A percentile compares a stretch with the other conserved stretches of the same genome.
Evolutionary conservation across 108 stramenopile species (phyloP).

Genomic region (Asterionellopsis glacialis): DNA sequence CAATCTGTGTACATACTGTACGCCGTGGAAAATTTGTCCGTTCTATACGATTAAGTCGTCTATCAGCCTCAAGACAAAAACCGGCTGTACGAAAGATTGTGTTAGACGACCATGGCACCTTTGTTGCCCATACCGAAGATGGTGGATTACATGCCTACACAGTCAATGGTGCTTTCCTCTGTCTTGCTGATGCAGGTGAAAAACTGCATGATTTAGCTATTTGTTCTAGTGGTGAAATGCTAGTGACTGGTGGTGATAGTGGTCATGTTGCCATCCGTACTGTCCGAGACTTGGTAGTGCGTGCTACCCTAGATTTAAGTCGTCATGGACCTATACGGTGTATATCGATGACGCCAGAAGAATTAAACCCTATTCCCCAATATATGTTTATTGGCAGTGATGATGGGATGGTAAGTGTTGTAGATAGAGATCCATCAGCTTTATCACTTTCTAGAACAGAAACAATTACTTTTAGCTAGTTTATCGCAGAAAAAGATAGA

Average conservation of each 20-base stretch:
- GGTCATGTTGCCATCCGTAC: conserved; percentile 59
- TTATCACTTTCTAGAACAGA: no score
- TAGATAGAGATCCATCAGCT: conserved; percentile 31
- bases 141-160: conserved; percentile 51
- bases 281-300: conserved; percentile 40
- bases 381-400: conserved; percentile 76
- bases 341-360: conserved; percentile 53
- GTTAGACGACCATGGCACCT: conserved; percentile 47
- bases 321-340: conserved; percentile 68
- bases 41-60: conserved; percentile 23
- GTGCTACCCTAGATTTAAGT: conserved; percentile 62
- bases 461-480: no score
- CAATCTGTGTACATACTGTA: conserved; percentile 71
- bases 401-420: conserved; percentile 71
- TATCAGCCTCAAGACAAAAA: no score
- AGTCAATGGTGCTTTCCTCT: conserved; percentile 58
- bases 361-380: conserved; percentile 40
- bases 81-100: conserved; percentile 50
- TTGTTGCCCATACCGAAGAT: conserved; percentile 65
- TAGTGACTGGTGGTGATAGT: conserved; percentile 74
- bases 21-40: conserved; percentile 68
- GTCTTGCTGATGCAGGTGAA: conserved; percentile 48
- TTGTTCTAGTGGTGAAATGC: conserved; percentile 45
- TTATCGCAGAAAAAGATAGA: no score
- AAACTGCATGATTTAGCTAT: conserved; percentile 66